Base-by-base conservation (phyloP, 345 rosid species). In the Odontarrhena argentea region DNA sequence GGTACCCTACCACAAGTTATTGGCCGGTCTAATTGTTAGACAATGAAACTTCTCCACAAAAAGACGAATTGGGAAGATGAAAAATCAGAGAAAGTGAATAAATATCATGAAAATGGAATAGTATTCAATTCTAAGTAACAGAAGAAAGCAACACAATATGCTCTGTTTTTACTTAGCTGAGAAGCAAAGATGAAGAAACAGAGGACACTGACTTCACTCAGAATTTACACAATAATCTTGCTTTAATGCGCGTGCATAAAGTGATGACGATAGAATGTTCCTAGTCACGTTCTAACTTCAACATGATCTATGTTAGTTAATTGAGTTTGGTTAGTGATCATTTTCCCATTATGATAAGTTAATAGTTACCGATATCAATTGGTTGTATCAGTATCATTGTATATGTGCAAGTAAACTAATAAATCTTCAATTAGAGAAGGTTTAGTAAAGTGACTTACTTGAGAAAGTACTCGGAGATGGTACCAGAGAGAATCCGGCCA, bases 401-500 rank as follows among this genome's bases (percentile, higher is more conserved):
- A 18, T 18, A 18, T 18, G 22, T 18, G 22, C 22, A 18, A 18
- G 22, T 18, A 18, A 18, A 18, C 22, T 18, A 30, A 25, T 6
- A 22, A 50, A 50, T 22, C 32, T 40, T 25, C 3, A 53, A 46
- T 24, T 24, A 8, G 40, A n/a, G 14, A 34, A 6, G 9, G 59
- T 63, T 13, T 11, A 15, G 66, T 35, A 34, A 65, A 65, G 71
- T 22, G 11, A 59, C 91, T 45, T 76, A 79, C 89, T 76, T 55
- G 70, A 86, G 68, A 11, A 35, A 74, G 46, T 77, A 41, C 74
- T 84, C 89, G 8, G 89, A 86, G 11, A 77, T 47, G 2, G 75
- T 45, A 26, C 92, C 89, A 2, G 81, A 79, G 30, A 60, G 53
- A 55, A 86, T 76, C 54, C 89, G 85, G 8, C 89, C 84, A 46